phyloP scores from a whole-genome alignment of 495 filamentous ascomycete species.

The Hypoxylon fragiforme region DNA sequence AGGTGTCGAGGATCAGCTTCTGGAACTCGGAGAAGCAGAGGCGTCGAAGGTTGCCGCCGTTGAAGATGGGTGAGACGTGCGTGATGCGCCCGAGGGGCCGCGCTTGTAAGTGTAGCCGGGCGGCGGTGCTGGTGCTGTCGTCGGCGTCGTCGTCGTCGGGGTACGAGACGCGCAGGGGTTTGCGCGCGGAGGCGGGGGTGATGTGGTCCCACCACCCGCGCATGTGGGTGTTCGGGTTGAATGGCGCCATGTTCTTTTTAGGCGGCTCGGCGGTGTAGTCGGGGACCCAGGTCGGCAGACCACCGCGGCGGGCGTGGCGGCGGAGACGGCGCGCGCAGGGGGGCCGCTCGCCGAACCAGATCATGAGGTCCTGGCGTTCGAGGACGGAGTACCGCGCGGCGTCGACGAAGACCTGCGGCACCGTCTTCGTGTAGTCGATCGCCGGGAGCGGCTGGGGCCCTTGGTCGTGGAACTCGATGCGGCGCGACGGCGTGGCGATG shows the following conservation, averaged over 20 bases:
- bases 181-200: constrained; percentile 2
- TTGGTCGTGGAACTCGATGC: constrained; percentile 3
- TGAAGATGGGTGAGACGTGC: constrained; percentile 27
- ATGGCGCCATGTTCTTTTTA: not conserved
- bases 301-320: no score
- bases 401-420: constrained; percentile 17
- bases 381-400: constrained; percentile 18
- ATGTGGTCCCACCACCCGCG: constrained; percentile 25
- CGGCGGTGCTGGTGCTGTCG: no score
- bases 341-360: constrained; percentile 20
- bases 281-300: constrained; percentile 33
- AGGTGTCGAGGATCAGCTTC: not conserved
- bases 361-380: constrained; percentile 26
- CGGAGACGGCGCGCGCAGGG: constrained; percentile 14
- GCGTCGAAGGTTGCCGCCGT: constrained; percentile 16
- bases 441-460: constrained; percentile 24
- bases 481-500: constrained; percentile 21
- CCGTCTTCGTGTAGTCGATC: constrained; percentile 28
- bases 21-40: constrained; percentile 23
- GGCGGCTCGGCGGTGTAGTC: constrained; percentile 26
- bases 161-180: constrained; percentile 9
- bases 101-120: constrained; percentile 22
- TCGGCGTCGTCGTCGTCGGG: not conserved
- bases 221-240: constrained; percentile 13
- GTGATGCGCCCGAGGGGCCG: constrained; percentile 27